Percentiles rank a stretch among this genome's conserved stretches.
phyloP scores from a whole-genome alignment of 148 eudicot genomes.

The Vaccinium darrowii region DNA sequence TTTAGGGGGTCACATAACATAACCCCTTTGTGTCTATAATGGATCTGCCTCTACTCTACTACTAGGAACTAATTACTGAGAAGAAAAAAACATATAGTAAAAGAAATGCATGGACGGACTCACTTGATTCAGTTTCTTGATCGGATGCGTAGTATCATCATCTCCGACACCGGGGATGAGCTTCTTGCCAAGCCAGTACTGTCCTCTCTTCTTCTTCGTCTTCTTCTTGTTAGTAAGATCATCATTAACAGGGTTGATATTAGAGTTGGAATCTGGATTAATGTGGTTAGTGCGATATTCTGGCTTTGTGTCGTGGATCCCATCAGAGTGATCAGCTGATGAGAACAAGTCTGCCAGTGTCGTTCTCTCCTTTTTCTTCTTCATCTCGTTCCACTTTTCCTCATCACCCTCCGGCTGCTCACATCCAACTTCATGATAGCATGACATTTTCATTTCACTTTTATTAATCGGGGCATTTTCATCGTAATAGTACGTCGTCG shows the following conservation, averaged over 20 bases:
- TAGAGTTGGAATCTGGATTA: conserved; percentile 5
- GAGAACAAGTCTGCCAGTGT: conserved; percentile 61
- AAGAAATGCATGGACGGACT: conserved; percentile 4
- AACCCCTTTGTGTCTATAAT: no score
- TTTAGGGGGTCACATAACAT: no score
- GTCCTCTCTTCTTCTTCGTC: conserved; percentile 17
- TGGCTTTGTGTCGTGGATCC: conserved; percentile 4
- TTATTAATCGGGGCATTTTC: conserved; percentile 5
- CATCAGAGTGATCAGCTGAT: conserved; percentile 35
- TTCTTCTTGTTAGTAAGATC: neutral
- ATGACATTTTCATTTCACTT: neutral
- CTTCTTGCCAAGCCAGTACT: conserved; percentile 41
- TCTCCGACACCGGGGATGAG: conserved; percentile 24
- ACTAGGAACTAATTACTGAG: no score
- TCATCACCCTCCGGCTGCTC: neutral
- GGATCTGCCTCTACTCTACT: no score
- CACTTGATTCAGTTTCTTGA: conserved; percentile 56
- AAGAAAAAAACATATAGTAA: neutral
- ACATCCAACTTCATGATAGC: neutral
- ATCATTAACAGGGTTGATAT: neutral
- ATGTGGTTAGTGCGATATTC: conserved; percentile 15
- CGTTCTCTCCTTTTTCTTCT: conserved; percentile 37
- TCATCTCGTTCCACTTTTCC: conserved; percentile 13
- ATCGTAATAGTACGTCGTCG: conserved; percentile 1
- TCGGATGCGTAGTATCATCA: conserved; percentile 33